phyloP scores from a whole-genome alignment of 148 eudicot species.

The Pouteria glomerata region DNA sequence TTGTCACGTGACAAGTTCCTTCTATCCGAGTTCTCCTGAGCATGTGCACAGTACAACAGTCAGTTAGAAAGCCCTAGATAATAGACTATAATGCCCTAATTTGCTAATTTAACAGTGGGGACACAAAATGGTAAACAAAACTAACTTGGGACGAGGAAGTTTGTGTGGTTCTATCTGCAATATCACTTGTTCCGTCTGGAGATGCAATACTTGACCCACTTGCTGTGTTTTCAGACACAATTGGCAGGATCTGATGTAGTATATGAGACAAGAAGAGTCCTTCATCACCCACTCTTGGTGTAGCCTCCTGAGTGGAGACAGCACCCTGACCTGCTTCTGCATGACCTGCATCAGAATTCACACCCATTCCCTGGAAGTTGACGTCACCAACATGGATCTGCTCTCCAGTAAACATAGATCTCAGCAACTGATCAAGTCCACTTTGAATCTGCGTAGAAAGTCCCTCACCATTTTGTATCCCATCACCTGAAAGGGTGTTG shows the following conservation, averaged over 20 bases:
- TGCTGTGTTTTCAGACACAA: constrained; percentile 28
- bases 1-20: constrained; percentile 20
- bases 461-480: constrained; percentile 15
- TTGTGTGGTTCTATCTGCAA: constrained; percentile 14
- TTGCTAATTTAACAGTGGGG: neutral
- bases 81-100: neutral
- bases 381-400: constrained; percentile 13
- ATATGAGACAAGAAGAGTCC: constrained; percentile 41
- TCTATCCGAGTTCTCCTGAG: constrained; percentile 23
- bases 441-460: constrained; percentile 21
- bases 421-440: constrained; percentile 36
- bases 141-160: constrained; percentile 18
- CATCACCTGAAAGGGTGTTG: constrained; percentile 14
- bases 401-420: constrained; percentile 33
- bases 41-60: constrained; percentile 19
- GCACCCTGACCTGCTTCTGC: constrained; percentile 15
- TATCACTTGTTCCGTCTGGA: constrained; percentile 9
- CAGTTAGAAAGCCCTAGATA: constrained; percentile 4
- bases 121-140: neutral
- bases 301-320: constrained; percentile 22
- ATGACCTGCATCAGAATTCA: constrained; percentile 9
- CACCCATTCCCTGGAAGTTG: constrained; percentile 16
- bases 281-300: constrained; percentile 26
- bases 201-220: constrained; percentile 13
- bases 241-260: constrained; percentile 45